Percentiles rank a stretch among this genome's conserved stretches.
phyloP scores from a whole-genome alignment of 805 yeast species.

The Suhomyces sp. region DNA sequence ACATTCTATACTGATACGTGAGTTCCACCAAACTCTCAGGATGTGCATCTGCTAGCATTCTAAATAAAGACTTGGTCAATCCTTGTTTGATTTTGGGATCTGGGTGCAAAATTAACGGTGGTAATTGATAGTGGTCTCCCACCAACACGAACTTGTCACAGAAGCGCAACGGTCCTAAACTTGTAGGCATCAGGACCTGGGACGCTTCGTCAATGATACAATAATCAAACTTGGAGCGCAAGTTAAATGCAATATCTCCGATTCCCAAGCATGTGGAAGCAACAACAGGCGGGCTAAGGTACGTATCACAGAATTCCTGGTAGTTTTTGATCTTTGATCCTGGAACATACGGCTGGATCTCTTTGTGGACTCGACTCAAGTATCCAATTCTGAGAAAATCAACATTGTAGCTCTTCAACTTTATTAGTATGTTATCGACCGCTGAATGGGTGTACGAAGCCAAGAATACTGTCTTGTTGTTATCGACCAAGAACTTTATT shows the following conservation, averaged over 20 bases:
- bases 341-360: conserved; percentile 53
- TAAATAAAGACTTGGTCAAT: conserved; percentile 73
- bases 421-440: conserved; percentile 85
- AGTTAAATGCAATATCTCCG: conserved; percentile 55
- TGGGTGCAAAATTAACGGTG: conserved; percentile 70
- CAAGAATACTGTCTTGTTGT: conserved; percentile 66
- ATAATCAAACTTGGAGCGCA: conserved; percentile 68
- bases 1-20: conserved; percentile 88
- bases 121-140: conserved; percentile 95
- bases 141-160: conserved; percentile 82
- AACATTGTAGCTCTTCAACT: conserved; percentile 44
- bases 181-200: conserved; percentile 87
- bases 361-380: conserved; percentile 57
- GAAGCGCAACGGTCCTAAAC: conserved; percentile 80
- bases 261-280: conserved; percentile 88
- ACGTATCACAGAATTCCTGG: conserved; percentile 46
- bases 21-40: conserved; percentile 77
- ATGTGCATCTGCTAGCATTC: conserved; percentile 63
- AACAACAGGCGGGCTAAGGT: conserved; percentile 64
- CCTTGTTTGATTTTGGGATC: conserved; percentile 65
- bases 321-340: conserved; percentile 34
- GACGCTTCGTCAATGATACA: conserved; percentile 97
- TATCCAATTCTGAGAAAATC: conserved; percentile 68
- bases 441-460: conserved; percentile 95
- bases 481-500: conserved; percentile 56